Base-by-base conservation (phyloP, 2,329 filamentous ascomycete genomes). In the Colletotrichum abscissum region DNA sequence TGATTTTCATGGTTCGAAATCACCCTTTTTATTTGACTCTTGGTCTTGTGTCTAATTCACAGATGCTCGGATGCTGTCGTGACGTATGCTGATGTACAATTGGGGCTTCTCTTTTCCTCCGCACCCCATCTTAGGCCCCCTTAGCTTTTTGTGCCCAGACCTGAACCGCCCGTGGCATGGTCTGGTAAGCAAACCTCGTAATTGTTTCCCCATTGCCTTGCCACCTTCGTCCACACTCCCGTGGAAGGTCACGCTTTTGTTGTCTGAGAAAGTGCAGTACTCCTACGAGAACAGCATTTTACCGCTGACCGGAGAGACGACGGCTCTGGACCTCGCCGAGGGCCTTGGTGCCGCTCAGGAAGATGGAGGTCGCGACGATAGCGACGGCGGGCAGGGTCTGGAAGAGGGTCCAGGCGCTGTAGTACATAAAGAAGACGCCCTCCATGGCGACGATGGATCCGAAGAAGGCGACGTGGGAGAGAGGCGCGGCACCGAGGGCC, bases 351-450 rank as follows among this genome's bases (percentile, higher is more conserved):
- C 97, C 97, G 81, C 94, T 98, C 75, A 98, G 83, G 80, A 97
- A 94, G 12, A 94, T 91, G 67, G 95, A 89, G 30, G 89, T 84
- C 19, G 92, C 91, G 35, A 97, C 89, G 56, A 92, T 84, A 42
- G 87, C 87, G 67, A 93, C 91, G 30, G 91, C 92, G 5, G 95
- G 95, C 63, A 99, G 87, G 16, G 91, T 91, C 86, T 98, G 93
- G 88, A 98, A 98, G 58, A 99, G 87, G 80, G 92, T 98, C 95
- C 96, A 98, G 80, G 86, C 91, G 66, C 90, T 93, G 85, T 98
- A 98, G 88, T 99, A 99, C 76, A 98, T 85, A 86, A 97, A 96
- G 85, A 99, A 98, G 69, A 98, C 92, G 19, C 90, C 93, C 83
- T 99, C 97, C 87, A 99, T 94, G 26, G 92, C 91, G 52, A 98